Evolutionary conservation across 2,329 filamentous ascomycete species (phyloP).

Genomic region (Claviceps sp.): DNA sequence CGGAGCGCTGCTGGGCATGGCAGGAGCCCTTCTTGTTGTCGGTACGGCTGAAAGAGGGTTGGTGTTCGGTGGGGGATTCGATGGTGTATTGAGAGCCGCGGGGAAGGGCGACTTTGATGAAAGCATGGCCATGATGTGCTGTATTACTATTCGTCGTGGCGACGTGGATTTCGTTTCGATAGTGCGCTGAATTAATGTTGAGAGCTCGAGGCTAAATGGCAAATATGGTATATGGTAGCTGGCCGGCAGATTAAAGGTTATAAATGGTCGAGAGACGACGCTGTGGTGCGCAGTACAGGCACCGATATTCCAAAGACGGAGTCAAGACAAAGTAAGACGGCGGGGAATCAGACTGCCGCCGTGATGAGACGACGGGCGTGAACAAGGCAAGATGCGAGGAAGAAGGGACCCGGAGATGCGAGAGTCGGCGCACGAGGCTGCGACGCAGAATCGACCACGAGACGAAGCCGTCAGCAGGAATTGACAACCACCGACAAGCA

Average conservation of each 20-base stretch:
- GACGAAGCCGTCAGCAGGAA: slow-evolving; percentile 2
- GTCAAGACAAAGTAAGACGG: too few relatives aligned
- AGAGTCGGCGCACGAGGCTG: slow-evolving; percentile 1
- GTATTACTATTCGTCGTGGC: background rate
- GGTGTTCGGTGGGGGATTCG: slow-evolving; percentile 30
- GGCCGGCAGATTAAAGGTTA: background rate
- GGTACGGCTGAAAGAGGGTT: slow-evolving; percentile 35
- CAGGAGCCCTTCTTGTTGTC: slow-evolving; percentile 37
- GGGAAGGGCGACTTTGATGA: slow-evolving; percentile 62
- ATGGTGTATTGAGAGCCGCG: slow-evolving; percentile 29
- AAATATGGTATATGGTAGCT: background rate
- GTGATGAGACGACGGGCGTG: background rate
- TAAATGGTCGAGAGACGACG: background rate
- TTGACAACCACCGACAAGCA: background rate
- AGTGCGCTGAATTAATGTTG: background rate
- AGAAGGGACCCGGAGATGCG: too few relatives aligned
- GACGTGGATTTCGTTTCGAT: background rate
- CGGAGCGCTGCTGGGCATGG: slow-evolving; percentile 36
- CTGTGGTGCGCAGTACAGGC: background rate
- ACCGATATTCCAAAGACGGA: background rate
- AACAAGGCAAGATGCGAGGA: background rate
- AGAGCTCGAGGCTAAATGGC: background rate
- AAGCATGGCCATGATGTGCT: slow-evolving; percentile 55
- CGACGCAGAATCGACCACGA: slow-evolving; percentile 2
- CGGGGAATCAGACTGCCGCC: too few relatives aligned